These are phyloP conservation scores for Acer negundo DNA, from an alignment of 345 rosid genomes.

Conservation along the genomic window DNA sequence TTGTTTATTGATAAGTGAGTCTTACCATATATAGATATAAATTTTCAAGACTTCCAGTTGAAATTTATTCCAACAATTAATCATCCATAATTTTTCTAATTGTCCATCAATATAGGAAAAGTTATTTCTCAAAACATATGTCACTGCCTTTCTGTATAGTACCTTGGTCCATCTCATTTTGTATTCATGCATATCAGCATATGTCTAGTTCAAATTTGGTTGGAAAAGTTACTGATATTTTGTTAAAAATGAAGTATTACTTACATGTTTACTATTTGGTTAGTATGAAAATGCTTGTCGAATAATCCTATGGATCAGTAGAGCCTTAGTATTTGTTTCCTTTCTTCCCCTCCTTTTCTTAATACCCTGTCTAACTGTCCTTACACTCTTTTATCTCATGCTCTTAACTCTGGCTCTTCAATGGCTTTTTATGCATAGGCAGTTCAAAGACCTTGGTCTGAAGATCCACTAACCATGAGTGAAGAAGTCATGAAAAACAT, in stretches of 20 bases:
- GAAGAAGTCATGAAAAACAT: slow-evolving; percentile 89
- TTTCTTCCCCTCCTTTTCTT: not conserved
- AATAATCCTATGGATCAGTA: not conserved
- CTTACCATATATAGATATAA: not conserved
- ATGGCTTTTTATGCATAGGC: slow-evolving; percentile 56
- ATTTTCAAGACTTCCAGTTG: not conserved
- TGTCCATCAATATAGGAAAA: not conserved
- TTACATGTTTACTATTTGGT: not conserved
- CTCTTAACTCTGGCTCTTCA: slow-evolving; percentile 25
- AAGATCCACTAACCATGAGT: slow-evolving; percentile 75
- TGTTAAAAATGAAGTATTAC: not conserved
- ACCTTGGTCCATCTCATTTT: not conserved
- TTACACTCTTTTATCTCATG: not conserved
- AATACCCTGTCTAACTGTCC: not conserved
- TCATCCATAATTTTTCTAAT: not conserved
- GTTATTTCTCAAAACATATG: not conserved
- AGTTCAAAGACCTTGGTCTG: slow-evolving; percentile 92
- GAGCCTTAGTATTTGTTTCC: slow-evolving; percentile 10
- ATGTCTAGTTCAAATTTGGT: slow-evolving; percentile 1
- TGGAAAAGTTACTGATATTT: not conserved
- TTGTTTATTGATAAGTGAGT: not conserved
- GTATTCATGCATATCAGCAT: not conserved
- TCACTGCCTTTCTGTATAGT: not conserved
- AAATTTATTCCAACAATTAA: not conserved
- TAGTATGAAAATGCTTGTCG: not conserved